Conservation (phyloP, 495 filamentous ascomycete species). For the Penicillium antarcticum region DNA sequence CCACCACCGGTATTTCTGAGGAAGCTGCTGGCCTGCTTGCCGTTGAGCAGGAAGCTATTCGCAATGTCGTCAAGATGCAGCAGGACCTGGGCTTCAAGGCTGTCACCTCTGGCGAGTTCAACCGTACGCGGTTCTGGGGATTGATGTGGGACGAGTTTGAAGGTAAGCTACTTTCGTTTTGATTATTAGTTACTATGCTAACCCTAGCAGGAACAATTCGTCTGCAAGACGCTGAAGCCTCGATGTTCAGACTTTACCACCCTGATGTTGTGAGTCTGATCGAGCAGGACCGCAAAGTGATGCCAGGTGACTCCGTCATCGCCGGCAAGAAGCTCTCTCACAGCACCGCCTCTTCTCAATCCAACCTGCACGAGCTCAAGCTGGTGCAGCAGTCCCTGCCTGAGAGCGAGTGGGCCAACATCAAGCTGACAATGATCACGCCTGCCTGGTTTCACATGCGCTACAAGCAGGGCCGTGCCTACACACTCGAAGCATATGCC, state of each 20-base stretch:
- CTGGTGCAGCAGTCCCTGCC: constrained; percentile 51
- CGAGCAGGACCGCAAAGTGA: constrained; percentile 54
- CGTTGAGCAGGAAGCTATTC: constrained; percentile 58
- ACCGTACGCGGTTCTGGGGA: constrained; percentile 52
- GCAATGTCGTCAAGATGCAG: constrained; percentile 59
- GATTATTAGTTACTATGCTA: background rate
- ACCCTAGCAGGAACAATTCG: constrained; percentile 30
- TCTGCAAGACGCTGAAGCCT: constrained; percentile 42
- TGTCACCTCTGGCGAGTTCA: constrained; percentile 66
- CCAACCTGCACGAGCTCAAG: constrained; percentile 58
- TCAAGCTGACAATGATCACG: constrained; percentile 62
- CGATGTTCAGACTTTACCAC: constrained; percentile 65
- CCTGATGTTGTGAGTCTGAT: constrained; percentile 70
- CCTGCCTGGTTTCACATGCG: constrained; percentile 69
- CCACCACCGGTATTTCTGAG: constrained; percentile 42
- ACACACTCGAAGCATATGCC: constrained; percentile 54
- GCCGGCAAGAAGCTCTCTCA: constrained; percentile 62
- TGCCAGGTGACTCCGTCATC: constrained; percentile 62
- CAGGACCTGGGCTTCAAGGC: constrained; percentile 58
- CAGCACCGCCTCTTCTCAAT: constrained; percentile 38
- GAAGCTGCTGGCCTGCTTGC: constrained; percentile 33
- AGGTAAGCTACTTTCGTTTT: constrained; percentile 41
- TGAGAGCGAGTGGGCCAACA: constrained; percentile 45
- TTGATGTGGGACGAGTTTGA: constrained; percentile 66
- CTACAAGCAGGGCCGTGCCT: constrained; percentile 54